Percentiles rank a stretch among this genome's conserved stretches.
Evolutionary conservation across 1,284 basidiomycete species (phyloP).

Genomic region (Xerocomus nothofagi): DNA sequence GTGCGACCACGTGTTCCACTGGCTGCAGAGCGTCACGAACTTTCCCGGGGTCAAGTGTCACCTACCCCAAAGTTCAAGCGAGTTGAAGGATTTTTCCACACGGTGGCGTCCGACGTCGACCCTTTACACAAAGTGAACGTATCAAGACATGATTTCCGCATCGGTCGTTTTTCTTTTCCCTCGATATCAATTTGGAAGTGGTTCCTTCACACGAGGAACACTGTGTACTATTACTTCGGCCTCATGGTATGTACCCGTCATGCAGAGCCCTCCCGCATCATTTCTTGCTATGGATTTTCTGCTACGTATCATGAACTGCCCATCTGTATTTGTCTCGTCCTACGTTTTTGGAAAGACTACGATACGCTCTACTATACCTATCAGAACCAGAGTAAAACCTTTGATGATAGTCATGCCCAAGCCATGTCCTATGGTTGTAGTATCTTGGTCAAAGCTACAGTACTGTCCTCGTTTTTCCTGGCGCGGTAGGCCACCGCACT

Average conservation of each 20-base stretch:
- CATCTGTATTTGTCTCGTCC: neutral
- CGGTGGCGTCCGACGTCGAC: neutral
- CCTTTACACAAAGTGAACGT: neutral
- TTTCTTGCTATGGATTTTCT: constrained; percentile 6
- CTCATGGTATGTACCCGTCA: constrained; percentile 13
- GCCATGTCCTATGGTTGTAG: constrained; percentile 5
- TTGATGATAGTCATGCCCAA: neutral
- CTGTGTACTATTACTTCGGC: constrained; percentile 5
- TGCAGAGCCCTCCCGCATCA: constrained; percentile 2
- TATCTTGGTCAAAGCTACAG: constrained; percentile 25
- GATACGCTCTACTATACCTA: constrained; percentile 23
- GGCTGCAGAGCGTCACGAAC: constrained; percentile 6
- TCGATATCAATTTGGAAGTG: neutral
- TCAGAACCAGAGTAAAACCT: constrained; percentile 4
- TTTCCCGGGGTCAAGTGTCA: neutral
- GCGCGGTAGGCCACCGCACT: constrained; percentile 19
- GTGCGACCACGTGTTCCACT: constrained; percentile 12
- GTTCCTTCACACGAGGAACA: neutral
- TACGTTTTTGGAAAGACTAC: constrained; percentile 13
- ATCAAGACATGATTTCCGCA: neutral
- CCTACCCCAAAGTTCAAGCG: neutral
- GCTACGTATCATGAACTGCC: constrained; percentile 5
- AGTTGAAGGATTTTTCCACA: constrained; percentile 8
- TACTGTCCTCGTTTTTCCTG: constrained; percentile 5
- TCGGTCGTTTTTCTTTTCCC: neutral